Conservation (phyloP, 768 basidiomycete species). For the Lyophyllum semitale region DNA sequence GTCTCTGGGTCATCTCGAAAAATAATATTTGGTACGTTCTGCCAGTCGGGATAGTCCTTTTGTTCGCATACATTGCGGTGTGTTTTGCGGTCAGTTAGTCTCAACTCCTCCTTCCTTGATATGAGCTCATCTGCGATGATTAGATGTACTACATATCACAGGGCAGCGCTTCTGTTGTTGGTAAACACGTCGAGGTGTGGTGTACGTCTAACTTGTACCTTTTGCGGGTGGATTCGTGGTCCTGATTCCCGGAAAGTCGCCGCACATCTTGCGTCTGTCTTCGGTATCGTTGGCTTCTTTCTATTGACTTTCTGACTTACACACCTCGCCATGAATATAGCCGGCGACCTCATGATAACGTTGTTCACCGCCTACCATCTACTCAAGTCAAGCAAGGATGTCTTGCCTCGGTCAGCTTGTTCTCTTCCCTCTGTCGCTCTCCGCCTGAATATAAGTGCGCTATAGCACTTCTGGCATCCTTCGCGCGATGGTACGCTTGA, state of each 20-base stretch:
- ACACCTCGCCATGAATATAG: slow-evolving; percentile 15
- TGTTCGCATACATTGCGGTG: slow-evolving; percentile 29
- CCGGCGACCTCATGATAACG: slow-evolving; percentile 29
- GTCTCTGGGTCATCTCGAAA: slow-evolving; percentile 29
- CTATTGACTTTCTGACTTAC: not conserved
- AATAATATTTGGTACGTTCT: slow-evolving; percentile 21
- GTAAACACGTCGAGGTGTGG: slow-evolving; percentile 24
- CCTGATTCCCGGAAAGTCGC: slow-evolving; percentile 26
- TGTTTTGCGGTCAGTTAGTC: slow-evolving; percentile 24
- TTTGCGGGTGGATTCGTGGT: not conserved
- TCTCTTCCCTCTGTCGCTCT: not conserved
- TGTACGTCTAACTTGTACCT: slow-evolving; percentile 18
- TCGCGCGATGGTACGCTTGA: slow-evolving; percentile 29
- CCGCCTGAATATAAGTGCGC: not conserved
- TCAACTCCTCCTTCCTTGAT: not conserved
- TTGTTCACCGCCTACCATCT: slow-evolving; percentile 29
- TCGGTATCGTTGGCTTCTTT: slow-evolving; percentile 16
- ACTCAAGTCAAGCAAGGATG: slow-evolving; percentile 25
- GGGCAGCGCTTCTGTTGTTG: slow-evolving; percentile 11
- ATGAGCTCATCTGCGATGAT: not conserved
- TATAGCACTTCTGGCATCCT: slow-evolving; percentile 29
- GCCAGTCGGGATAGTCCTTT: slow-evolving; percentile 21
- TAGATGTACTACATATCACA: slow-evolving; percentile 29
- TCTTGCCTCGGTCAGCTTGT: slow-evolving; percentile 26
- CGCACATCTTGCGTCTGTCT: slow-evolving; percentile 27